Base-by-base conservation (phyloP, 345 rosid genomes). In the Bretschneidera sinensis region DNA sequence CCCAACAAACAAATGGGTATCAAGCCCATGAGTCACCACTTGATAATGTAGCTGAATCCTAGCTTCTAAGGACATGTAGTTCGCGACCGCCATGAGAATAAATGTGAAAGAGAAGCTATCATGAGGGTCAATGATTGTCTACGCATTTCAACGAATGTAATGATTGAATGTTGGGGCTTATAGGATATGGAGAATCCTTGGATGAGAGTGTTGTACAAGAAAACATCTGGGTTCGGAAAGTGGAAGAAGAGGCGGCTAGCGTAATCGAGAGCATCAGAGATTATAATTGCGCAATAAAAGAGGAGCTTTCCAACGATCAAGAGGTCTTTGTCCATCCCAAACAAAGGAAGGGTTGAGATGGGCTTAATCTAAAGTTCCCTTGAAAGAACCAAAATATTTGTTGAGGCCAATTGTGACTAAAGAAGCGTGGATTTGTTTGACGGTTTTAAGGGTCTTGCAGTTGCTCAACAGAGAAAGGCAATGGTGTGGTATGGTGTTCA, bases 71-170 rank as follows among this genome's bases (percentile, higher is more conserved):
- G 71, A 80, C 71, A 86, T 47, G 17, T 67, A 56, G 65, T 68
- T 76, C n/a, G 83, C 86, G 0, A 76, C 85, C 0, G 92, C 88
- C 66, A 86, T 86, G 18, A 86, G 77, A 20, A 62, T 51, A 33
- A 88, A 88, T 8, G 88, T 84, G 39, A 82, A 84, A 4, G 92
- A 75, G 80, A 82, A 88, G 71, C 92, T 88, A 71, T 86, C 96
- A 0, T 80, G 88, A 20, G 69, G 73, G 49, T 63, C 57, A 24
- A 18, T 35, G 78, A 73, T 34, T 65, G 70, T 60, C 71, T 67
- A 35, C 67, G 71, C 85, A 83, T 72, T 34, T 75, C 81, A 17
- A 72, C 57, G 71, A 80, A 88, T 19, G 61, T 19, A 4, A 63
- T 14, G 13, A 88, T 53, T 4, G 96, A 78, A 22, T 50, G 51